phyloP scores from a whole-genome alignment of 495 filamentous ascomycete genomes.

The Tuber umbilicatum region DNA sequence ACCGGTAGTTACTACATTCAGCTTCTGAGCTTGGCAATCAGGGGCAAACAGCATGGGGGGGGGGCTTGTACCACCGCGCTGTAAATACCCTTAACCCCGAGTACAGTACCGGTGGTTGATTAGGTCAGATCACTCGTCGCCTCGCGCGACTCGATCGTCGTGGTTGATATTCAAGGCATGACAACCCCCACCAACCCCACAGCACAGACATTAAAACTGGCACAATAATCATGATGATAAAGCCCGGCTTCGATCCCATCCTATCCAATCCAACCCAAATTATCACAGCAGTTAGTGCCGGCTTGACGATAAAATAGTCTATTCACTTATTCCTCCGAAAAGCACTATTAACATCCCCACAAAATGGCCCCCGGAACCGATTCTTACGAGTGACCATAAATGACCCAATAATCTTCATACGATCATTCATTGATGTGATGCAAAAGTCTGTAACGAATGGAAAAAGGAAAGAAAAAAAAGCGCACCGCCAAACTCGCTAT shows the following conservation, averaged over 20 bases:
- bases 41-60: no score
- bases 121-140: background rate
- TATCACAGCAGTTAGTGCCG: background rate
- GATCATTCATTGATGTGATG: conserved; percentile 5
- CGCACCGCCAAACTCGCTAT: background rate
- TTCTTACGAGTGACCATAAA: conserved; percentile 4
- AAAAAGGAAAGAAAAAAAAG: background rate
- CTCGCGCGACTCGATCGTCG: background rate
- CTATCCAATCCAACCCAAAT: background rate
- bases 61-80: no score
- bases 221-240: background rate
- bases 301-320: background rate
- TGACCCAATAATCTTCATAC: conserved; percentile 1
- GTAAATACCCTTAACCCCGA: no score
- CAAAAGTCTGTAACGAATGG: background rate
- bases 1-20: no score
- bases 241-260: background rate
- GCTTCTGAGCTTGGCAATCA: no score
- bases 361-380: background rate
- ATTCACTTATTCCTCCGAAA: background rate
- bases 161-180: background rate
- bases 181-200: background rate
- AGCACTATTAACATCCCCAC: background rate
- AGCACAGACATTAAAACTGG: background rate
- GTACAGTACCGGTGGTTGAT: background rate